Base-by-base conservation (phyloP, 2,329 filamentous ascomycete species). In the Ophiostoma montium region DNA sequence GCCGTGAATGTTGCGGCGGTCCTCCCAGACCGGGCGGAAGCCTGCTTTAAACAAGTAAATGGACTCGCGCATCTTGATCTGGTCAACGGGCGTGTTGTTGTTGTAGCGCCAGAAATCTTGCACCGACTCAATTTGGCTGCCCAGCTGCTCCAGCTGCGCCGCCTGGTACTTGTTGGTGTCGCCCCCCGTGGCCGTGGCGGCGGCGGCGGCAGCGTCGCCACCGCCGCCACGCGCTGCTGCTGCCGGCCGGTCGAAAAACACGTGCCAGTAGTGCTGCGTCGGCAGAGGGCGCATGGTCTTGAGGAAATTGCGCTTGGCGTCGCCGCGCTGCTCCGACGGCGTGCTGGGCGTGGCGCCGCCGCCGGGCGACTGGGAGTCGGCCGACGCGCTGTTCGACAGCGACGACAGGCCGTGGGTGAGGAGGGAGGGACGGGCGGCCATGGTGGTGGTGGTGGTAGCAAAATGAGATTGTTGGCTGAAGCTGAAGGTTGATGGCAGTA, bases 101-200 rank as follows among this genome's bases (percentile, higher is more conserved):
- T 80, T 79, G 67, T 87, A 84, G 53, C 82, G 76, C 79, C 84
- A 88, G 64, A 89, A 89, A 62, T 89, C 86, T 74, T 88, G 85
- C 39, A 88, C 77, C 18, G 83, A 86, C 69, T 86, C 84, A 64
- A 89, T 81, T 65, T 77, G 74, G 45, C 68, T 66, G 58, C 74
- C 76, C 19, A 82, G 72, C 67, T 80, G 72, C 61, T 82, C 76
- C 42, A 82, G 72, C 55, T 75, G 66, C 48, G 65, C 67, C 50
- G 65, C 67, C 50, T 72, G 67, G 64, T 78, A 79, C 55, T 66
- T 59, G 50, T 66, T 59, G 50, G 57, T 63, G 52, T 65, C 57
- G 52, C 47, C 10, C 21, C n/a, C 36, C 13, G 2, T 31, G 12
- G 4, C 35, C 15, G 6, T 30, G 31, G 4, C 16, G 2, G 6